A percentile compares a stretch with the other conserved stretches of the same genome.
phyloP scores from a whole-genome alignment of 1,284 basidiomycete genomes.

The Puccinia brachypodii region DNA sequence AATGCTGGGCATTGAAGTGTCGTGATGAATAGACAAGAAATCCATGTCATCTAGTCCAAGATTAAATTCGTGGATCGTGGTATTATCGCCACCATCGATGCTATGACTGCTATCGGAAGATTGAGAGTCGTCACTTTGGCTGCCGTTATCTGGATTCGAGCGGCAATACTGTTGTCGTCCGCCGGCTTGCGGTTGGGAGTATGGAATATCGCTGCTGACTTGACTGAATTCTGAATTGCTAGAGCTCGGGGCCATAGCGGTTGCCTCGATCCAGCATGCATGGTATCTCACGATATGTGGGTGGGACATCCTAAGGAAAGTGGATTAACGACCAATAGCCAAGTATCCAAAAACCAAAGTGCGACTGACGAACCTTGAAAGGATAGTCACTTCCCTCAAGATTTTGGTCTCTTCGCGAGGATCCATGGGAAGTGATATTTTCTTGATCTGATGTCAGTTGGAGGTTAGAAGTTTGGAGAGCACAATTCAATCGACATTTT shows the following conservation, averaged over 20 bases:
- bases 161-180: neutral
- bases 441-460: constrained; percentile 69
- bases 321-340: neutral
- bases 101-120: constrained; percentile 15
- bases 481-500: neutral
- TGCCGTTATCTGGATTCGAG: neutral
- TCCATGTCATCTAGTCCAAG: constrained; percentile 40
- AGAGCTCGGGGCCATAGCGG: neutral
- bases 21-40: constrained; percentile 30
- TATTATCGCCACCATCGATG: constrained; percentile 27
- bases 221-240: constrained; percentile 34
- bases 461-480: neutral
- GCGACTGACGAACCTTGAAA: constrained; percentile 72
- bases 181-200: neutral
- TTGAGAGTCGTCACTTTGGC: neutral
- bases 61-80: constrained; percentile 35
- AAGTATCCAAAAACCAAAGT: neutral
- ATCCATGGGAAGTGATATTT: constrained; percentile 73
- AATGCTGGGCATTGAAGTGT: constrained; percentile 39
- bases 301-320: constrained; percentile 29
- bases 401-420: constrained; percentile 80
- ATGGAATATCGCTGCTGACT: constrained; percentile 5
- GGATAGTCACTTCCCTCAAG: constrained; percentile 83
- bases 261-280: constrained; percentile 45
- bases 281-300: constrained; percentile 46